phyloP scores from a whole-genome alignment of 2,329 filamentous ascomycete genomes.

The Microdochium bolleyi region DNA sequence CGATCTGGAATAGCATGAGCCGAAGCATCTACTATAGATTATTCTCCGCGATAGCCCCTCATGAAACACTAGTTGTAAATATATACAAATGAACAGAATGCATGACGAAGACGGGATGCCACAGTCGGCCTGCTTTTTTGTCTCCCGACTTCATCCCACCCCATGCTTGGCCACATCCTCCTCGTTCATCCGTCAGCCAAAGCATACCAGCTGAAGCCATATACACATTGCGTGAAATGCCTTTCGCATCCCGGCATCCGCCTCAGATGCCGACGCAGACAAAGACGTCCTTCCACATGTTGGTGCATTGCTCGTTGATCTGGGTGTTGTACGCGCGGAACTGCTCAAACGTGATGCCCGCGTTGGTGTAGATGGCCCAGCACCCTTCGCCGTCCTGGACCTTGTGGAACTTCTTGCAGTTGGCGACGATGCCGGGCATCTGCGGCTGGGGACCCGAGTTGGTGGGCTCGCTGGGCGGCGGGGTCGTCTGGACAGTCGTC shows the following conservation, averaged over 20 bases:
- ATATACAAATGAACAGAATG: background rate
- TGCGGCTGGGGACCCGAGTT: background rate
- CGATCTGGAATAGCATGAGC: no score
- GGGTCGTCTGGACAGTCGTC: background rate
- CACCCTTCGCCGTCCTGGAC: background rate
- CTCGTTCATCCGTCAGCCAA: background rate
- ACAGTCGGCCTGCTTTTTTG: no score
- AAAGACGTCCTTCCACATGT: background rate
- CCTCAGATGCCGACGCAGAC: background rate
- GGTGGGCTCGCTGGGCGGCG: conserved; percentile 1
- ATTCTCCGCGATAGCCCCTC: no score
- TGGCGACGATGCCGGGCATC: background rate
- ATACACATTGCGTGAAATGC: no score
- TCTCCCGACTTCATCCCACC: no score
- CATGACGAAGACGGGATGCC: background rate
- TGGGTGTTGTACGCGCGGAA: background rate
- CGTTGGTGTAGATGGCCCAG: background rate
- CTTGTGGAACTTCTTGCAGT: background rate
- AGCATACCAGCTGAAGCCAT: background rate
- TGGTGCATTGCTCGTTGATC: background rate
- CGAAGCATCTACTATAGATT: no score
- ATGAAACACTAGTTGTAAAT: background rate
- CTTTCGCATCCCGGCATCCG: no score
- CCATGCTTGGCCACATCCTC: no score
- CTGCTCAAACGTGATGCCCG: background rate